Evolutionary conservation across 225 moss, liverwort and hornwort genomes (phyloP), one percentile per base, ranked within the genome.

Genomic region (Neckera pumila): DNA sequence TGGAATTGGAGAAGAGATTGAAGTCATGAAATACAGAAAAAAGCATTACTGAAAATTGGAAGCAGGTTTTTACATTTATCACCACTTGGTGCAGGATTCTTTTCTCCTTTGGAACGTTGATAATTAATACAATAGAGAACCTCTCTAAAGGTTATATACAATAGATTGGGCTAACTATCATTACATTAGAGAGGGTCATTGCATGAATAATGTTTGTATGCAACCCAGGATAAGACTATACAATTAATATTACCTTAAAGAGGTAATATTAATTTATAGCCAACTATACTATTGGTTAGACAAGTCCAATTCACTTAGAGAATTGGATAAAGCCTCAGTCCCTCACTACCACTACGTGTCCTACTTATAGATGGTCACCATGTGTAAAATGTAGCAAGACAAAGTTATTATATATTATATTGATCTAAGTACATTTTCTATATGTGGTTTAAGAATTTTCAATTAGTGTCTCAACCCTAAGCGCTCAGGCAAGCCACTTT

Each of bases 181-280:
- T 47, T 47, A 59, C 25, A 25, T 11, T 25, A 5, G 25, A 1
- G 59, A 59, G 25, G 25, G 25, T 25, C 5, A 25, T 6, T 36
- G 11, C 36, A 65, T 65, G 34, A 65, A 34, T 34, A 34, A 34
- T 5, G 3, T 65, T 36, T 65, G 65, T 36, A 65, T 34, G 19
- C 3, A 12, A 4, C 11, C 59, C 5, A 25, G 2, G 59, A 1
- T 10, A 17, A 13, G 4, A 17, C 3, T 2, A 6, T 10, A 4
- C 9, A 58, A 58, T 22, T 22, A 58, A 58, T 58, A 58, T 58
- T 26, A 59, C 12, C 60, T 12, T 27, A 5, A 12, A 60, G 27
- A 27, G 60, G 60, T 47, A 2, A 8, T 47, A 47, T 11, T 57
- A 9, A n/a, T n/a, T n/a, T n/a, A n/a, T n/a, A n/a, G n/a, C n/a